Conservation (phyloP, 225 moss, liverwort and hornwort species). For the Pleurozium schreberi region DNA sequence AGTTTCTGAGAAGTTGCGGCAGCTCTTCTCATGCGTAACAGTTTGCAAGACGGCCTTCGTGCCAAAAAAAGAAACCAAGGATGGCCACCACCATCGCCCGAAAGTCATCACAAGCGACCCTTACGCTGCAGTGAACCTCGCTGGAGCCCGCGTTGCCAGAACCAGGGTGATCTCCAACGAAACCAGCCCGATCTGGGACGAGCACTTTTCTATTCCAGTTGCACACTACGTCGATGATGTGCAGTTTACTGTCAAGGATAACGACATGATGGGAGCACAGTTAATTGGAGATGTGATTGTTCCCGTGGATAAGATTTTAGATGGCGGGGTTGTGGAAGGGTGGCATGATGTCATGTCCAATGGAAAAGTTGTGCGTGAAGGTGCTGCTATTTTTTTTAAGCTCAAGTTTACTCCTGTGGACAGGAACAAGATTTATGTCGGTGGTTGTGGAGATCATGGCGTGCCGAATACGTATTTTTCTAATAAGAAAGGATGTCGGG, state of each 20-base stretch:
- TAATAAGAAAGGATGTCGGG: conserved; percentile 48
- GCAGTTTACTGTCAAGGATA: conserved; percentile 58
- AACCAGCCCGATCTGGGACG: conserved; percentile 57
- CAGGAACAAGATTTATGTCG: conserved; percentile 31
- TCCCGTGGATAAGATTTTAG: conserved; percentile 24
- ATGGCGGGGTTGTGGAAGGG: conserved; percentile 42
- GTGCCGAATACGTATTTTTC: conserved; percentile 74
- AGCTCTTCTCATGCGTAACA: conserved; percentile 44
- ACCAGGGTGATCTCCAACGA: conserved; percentile 58
- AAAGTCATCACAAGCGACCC: conserved; percentile 77
- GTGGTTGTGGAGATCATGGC: conserved; percentile 45
- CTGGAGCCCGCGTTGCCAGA: conserved; percentile 68
- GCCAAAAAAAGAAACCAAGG: background rate
- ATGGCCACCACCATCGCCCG: conserved; percentile 18
- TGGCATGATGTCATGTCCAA: conserved; percentile 53
- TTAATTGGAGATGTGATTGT: conserved; percentile 51
- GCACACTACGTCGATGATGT: conserved; percentile 66
- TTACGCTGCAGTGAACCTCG: conserved; percentile 62
- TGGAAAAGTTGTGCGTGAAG: conserved; percentile 43
- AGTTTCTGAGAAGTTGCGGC: conserved; percentile 57
- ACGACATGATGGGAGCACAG: conserved; percentile 80
- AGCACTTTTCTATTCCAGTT: conserved; percentile 66
- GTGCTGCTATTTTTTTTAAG: conserved; percentile 36
- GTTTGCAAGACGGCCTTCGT: conserved; percentile 34
- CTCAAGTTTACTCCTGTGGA: conserved; percentile 43